Conservation (phyloP, 2,329 filamentous ascomycete species). For the Fusarium gaditjirri region DNA sequence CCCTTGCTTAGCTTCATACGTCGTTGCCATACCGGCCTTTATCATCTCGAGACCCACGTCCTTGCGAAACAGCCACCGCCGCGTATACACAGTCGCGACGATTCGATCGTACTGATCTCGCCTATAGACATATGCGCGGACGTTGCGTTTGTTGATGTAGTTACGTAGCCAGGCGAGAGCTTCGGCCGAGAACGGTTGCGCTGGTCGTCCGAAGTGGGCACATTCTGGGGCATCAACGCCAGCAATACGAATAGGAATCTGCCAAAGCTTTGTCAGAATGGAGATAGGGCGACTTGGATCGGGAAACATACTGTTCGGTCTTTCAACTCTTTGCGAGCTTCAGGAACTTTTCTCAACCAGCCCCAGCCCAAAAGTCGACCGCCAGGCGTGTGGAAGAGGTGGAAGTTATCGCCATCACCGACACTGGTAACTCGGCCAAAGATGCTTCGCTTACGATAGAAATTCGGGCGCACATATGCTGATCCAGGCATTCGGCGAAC, state of each 20-base stretch:
- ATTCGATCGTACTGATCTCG: conserved; percentile 93
- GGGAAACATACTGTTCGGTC: conserved; percentile 75
- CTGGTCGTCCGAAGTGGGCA: conserved; percentile 89
- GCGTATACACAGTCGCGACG: conserved; percentile 84
- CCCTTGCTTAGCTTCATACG: conserved; percentile 92
- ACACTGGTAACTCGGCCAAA: conserved; percentile 92
- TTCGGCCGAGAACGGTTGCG: conserved; percentile 85
- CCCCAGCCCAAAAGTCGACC: conserved; percentile 89
- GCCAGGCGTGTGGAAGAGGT: conserved; percentile 94
- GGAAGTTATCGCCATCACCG: conserved; percentile 96
- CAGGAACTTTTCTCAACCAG: conserved; percentile 83
- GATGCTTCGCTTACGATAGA: conserved; percentile 79
- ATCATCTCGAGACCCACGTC: conserved; percentile 95
- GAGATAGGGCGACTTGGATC: background rate
- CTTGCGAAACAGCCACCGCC: conserved; percentile 72
- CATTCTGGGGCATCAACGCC: conserved; percentile 94
- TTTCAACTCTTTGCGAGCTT: conserved; percentile 73
- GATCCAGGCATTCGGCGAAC: conserved; percentile 86
- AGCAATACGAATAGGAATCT: conserved; percentile 90
- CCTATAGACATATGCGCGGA: conserved; percentile 84
- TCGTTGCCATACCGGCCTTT: conserved; percentile 82
- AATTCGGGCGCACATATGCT: conserved; percentile 76
- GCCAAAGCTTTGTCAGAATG: conserved; percentile 26
- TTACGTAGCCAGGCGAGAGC: conserved; percentile 82
- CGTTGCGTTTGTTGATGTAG: conserved; percentile 76